phyloP scores from a whole-genome alignment of 441 rosid species.

The Flueggea neowawraea region DNA sequence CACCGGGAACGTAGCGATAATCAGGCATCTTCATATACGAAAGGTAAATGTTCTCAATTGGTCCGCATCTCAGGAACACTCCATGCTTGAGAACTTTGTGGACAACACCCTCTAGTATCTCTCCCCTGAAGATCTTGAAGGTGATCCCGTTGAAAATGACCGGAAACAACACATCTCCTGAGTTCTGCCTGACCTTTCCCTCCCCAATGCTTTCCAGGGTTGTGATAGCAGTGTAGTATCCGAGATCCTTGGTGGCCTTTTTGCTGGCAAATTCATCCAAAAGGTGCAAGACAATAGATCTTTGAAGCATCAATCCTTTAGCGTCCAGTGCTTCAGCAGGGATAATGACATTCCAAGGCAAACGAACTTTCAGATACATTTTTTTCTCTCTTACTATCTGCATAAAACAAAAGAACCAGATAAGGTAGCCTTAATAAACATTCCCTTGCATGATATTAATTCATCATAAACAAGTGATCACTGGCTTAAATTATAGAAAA shows the following conservation, averaged over 20 bases:
- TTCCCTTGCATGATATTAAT: too few relatives aligned
- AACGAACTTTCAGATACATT: conserved; percentile 71
- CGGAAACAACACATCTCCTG: conserved; percentile 79
- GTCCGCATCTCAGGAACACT: conserved; percentile 76
- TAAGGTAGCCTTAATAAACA: too few relatives aligned
- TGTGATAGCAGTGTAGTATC: conserved; percentile 63
- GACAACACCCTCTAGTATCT: conserved; percentile 61
- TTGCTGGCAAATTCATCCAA: conserved; percentile 59
- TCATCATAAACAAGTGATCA: too few relatives aligned
- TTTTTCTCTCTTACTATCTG: conserved; percentile 16
- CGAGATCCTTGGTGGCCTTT: conserved; percentile 70
- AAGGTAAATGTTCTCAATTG: conserved; percentile 48
- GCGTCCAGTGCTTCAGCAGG: conserved; percentile 61
- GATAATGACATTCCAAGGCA: conserved; percentile 79
- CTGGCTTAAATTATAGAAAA: too few relatives aligned
- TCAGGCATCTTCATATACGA: conserved; percentile 57
- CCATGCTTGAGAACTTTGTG: conserved; percentile 83
- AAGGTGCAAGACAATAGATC: conserved; percentile 51
- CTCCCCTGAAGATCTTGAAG: conserved; percentile 80
- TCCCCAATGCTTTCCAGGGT: conserved; percentile 61
- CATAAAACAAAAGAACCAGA: too few relatives aligned
- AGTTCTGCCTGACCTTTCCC: conserved; percentile 62
- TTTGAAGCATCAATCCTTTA: conserved; percentile 63
- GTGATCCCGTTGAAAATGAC: conserved; percentile 63
- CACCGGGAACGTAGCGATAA: conserved; percentile 52